These are phyloP conservation scores for Pseudonitzschia pungens DNA, from an alignment of 108 stramenopile species.

Conservation along the genomic window DNA sequence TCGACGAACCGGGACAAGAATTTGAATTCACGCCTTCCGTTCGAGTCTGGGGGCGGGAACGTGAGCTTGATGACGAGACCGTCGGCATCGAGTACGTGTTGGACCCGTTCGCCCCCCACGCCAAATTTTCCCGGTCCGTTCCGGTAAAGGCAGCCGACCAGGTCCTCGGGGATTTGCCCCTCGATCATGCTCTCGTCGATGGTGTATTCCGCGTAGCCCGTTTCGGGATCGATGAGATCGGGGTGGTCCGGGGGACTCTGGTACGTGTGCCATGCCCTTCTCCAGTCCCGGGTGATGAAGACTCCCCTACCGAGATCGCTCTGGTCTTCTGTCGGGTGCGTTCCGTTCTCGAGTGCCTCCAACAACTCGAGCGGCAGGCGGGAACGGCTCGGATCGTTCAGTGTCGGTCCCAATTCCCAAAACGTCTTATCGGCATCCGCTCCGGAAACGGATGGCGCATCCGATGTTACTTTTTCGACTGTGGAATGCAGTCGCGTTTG, in stretches of 20 bases:
- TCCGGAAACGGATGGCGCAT: too few species aligned
- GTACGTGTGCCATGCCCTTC: conserved; percentile 56
- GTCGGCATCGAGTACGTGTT: conserved; percentile 60
- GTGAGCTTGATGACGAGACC: conserved; percentile 42
- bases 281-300: conserved; percentile 50
- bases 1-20: conserved; percentile 56
- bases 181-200: conserved; percentile 43
- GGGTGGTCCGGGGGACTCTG: conserved; percentile 30
- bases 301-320: conserved; percentile 43
- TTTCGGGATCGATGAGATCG: conserved; percentile 42
- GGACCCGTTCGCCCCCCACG: conserved; percentile 43
- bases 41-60: conserved; percentile 30
- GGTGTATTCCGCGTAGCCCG: conserved; percentile 52
- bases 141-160: conserved; percentile 55
- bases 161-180: conserved; percentile 45
- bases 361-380: conserved; percentile 24
- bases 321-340: conserved; percentile 47
- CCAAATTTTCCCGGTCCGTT: conserved; percentile 69
- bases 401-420: conserved; percentile 31
- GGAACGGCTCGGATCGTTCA: conserved; percentile 9
- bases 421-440: neutral
- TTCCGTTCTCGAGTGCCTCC: conserved; percentile 19
- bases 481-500: too few species aligned
- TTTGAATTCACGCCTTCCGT: conserved; percentile 16
- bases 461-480: neutral